Percentiles rank a stretch among this genome's conserved stretches.
Evolutionary conservation across 331 rosid species (phyloP).

Genomic region (Pyrus hybrid): DNA sequence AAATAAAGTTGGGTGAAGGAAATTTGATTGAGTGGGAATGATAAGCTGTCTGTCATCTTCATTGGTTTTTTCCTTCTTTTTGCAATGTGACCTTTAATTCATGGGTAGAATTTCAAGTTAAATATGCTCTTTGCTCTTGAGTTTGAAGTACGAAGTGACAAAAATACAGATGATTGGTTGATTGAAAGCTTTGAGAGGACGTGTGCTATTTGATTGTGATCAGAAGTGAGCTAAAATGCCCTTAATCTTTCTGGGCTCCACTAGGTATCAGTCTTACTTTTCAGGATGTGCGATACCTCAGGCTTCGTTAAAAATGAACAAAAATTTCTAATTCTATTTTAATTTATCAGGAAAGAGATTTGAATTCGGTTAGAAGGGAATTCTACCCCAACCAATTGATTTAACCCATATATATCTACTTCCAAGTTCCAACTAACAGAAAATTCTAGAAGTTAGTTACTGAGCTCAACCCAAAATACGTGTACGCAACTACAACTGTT

Average conservation of each 20-base stretch:
- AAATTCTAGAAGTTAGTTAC: background rate
- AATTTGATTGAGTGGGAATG: too few relatives aligned
- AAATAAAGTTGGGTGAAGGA: too few relatives aligned
- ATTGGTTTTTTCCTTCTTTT: too few relatives aligned
- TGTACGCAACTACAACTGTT: background rate
- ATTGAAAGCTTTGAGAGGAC: background rate
- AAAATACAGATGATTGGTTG: too few relatives aligned
- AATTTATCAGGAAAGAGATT: too few relatives aligned
- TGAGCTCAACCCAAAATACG: background rate
- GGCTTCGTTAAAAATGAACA: fast-evolving
- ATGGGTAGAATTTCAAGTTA: too few relatives aligned
- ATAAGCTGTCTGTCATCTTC: too few relatives aligned
- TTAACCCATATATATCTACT: background rate
- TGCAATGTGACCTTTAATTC: too few relatives aligned
- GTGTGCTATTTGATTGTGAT: too few relatives aligned
- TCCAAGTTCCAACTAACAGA: background rate
- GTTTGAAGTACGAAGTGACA: too few relatives aligned
- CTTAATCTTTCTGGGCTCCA: fast-evolving
- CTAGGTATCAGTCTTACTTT: fast-evolving
- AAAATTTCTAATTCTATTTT: background rate
- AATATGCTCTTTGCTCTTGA: too few relatives aligned
- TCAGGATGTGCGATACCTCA: background rate
- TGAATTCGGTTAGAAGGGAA: fast-evolving
- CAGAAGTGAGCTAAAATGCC: fast-evolving
- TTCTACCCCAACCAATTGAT: background rate